phyloP scores from a whole-genome alignment of 306 rosid species.

The Malus sieversii region DNA sequence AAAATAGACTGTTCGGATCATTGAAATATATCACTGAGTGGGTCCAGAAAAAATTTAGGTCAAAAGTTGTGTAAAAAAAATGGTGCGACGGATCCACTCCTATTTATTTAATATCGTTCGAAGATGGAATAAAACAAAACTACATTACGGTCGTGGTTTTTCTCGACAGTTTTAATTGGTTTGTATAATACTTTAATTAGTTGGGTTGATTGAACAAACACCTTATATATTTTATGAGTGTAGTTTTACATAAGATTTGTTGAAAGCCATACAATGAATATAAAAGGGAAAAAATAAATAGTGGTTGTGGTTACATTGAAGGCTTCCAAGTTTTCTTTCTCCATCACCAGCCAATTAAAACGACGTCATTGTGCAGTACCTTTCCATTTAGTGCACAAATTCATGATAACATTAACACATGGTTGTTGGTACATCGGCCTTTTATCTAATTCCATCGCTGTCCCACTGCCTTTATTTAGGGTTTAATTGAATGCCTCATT shows the following conservation, averaged over 20 bases:
- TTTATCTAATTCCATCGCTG: neutral
- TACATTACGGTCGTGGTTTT: neutral
- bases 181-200: neutral
- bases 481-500: neutral
- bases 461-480: conserved; percentile 23
- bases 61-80: no score
- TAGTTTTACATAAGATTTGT: neutral
- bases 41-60: no score
- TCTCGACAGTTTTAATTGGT: neutral
- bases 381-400: conserved; percentile 13
- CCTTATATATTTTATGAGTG: neutral
- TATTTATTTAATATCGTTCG: neutral
- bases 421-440: neutral
- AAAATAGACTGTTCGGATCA: no score
- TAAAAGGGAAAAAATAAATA: neutral
- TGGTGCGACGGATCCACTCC: no score
- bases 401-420: neutral
- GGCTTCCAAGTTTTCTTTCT: conserved; percentile 33
- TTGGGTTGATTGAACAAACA: neutral
- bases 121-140: neutral
- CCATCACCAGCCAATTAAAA: conserved; percentile 56
- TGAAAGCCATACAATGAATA: neutral
- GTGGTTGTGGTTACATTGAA: conserved; percentile 21
- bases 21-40: no score
- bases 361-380: conserved; percentile 8